A percentile compares a stretch with the other conserved stretches of the same genome.
Conservation (phyloP, 2,329 filamentous ascomycete species). For the Alternaria triticimaculans region DNA sequence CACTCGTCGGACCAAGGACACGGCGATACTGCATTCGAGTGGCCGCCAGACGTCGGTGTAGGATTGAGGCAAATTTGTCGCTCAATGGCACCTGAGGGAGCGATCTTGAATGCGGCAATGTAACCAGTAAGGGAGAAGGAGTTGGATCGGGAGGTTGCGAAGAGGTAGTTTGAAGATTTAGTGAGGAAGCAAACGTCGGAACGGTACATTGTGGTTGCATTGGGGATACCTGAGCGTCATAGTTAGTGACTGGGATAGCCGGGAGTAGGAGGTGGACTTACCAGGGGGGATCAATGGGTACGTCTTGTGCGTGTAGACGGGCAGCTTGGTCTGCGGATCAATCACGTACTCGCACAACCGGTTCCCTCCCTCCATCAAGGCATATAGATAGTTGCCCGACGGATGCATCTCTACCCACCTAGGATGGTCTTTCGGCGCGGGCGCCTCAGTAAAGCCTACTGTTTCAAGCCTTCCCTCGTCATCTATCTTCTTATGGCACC, state of each 20-base stretch:
- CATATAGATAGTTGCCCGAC: conserved; percentile 79
- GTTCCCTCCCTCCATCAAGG: conserved; percentile 89
- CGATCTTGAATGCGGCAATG: conserved; percentile 78
- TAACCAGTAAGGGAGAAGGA: conserved; percentile 78
- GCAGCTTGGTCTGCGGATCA: conserved; percentile 74
- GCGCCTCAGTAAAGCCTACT: conserved; percentile 75
- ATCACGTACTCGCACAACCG: conserved; percentile 81
- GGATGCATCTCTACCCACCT: conserved; percentile 88
- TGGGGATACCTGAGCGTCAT: conserved; percentile 48
- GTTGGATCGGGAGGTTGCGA: conserved; percentile 84
- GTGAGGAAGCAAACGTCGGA: conserved; percentile 83
- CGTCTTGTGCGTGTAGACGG: conserved; percentile 76
- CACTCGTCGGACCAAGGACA: conserved; percentile 87
- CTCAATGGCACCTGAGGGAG: conserved; percentile 73
- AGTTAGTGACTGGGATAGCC: neutral
- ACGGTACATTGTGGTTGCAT: conserved; percentile 71
- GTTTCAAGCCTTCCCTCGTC: conserved; percentile 68
- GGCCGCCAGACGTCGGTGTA: conserved; percentile 84
- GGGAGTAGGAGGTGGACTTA: conserved; percentile 45
- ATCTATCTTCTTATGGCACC: conserved; percentile 77
- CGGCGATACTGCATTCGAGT: conserved; percentile 86
- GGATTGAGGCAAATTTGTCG: conserved; percentile 80
- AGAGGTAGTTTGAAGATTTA: conserved; percentile 74
- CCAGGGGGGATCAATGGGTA: conserved; percentile 83
- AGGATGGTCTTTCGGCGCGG: conserved; percentile 75